Evolutionary conservation across 257 asterid species (phyloP).

Genomic region (Agastache rugosa): DNA sequence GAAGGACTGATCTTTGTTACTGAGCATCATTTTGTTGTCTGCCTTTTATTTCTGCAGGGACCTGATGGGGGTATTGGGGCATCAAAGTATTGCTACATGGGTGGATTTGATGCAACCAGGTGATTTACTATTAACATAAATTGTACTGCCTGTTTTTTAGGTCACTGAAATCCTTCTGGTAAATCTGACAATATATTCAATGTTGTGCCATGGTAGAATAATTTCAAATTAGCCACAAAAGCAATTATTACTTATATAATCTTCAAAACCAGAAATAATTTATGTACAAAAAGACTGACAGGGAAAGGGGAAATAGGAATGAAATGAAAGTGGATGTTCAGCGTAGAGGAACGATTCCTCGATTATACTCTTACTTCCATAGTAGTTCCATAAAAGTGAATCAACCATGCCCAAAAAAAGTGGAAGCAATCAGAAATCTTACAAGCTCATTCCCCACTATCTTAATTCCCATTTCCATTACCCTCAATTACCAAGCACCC

Average conservation of each 20-base stretch:
- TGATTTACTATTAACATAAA: slow-evolving; percentile 37
- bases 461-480: background rate
- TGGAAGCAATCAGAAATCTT: background rate
- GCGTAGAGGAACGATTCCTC: background rate
- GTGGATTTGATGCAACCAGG: slow-evolving; percentile 99
- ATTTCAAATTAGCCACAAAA: slow-evolving; percentile 1
- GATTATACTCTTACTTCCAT: background rate
- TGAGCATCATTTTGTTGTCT: slow-evolving; percentile 27
- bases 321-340: background rate
- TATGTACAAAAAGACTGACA: no score
- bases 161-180: slow-evolving; percentile 4
- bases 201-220: slow-evolving; percentile 9
- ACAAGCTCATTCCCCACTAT: background rate
- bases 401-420: background rate
- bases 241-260: background rate
- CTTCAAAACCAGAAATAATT: background rate
- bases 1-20: slow-evolving; percentile 25
- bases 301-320: background rate
- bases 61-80: slow-evolving; percentile 99
- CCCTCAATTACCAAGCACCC: background rate
- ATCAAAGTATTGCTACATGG: slow-evolving; percentile 95
- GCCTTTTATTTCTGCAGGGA: slow-evolving; percentile 61
- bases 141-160: slow-evolving; percentile 17
- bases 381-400: background rate
- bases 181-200: slow-evolving; percentile 9